Base-by-base conservation (phyloP, 305 asterid genomes). In the Fraxinus dipetala region DNA sequence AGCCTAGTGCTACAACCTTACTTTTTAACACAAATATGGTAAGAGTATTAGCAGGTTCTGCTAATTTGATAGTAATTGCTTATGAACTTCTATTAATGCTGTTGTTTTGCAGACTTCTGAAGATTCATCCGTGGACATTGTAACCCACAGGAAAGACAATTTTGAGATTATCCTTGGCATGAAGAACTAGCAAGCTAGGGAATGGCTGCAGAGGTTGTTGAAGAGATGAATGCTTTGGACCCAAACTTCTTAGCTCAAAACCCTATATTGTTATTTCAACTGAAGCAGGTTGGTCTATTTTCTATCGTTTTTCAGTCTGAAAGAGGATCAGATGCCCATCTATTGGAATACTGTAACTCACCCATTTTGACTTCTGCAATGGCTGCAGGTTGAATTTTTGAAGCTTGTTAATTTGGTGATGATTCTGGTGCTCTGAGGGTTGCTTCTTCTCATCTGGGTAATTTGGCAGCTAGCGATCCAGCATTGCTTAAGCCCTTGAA, bases 181-280 rank as follows among this genome's bases (percentile, higher is more conserved):
- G 87, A 92, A 92, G 97, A 94, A 79, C 87, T 94, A 70, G 94
- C 97, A 30, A 89, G 89, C 90, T 89, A 87, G 82, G 98, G 98
- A 86, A 92, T 96, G 98, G 88, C 98, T 4, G 89, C 87, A n/a
- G 98, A 96, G 88, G 98, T 96, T 77, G 89, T 94, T 83, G 98
- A 94, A 80, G 95, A 96, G 86, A 92, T 96, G 36, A 93, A 89
- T 86, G 80, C 88, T 70, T 80, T 93, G 74, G 94, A 94, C 88
- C 93, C 95, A 59, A 91, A 86, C 56, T 94, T 96, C 87, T 94
- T 94, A 85, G 61, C 79, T 35, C 91, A 93, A 78, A 93, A 93
- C 78, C 95, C 98, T 36, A 79, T 85, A 20, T 83, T 94, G 82
- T 91, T 96, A 34, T 96, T 96, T 89, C 98, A 93, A 83, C 92